Conservation (phyloP, 2,329 filamentous ascomycete genomes). For the Fusarium sp. region DNA sequence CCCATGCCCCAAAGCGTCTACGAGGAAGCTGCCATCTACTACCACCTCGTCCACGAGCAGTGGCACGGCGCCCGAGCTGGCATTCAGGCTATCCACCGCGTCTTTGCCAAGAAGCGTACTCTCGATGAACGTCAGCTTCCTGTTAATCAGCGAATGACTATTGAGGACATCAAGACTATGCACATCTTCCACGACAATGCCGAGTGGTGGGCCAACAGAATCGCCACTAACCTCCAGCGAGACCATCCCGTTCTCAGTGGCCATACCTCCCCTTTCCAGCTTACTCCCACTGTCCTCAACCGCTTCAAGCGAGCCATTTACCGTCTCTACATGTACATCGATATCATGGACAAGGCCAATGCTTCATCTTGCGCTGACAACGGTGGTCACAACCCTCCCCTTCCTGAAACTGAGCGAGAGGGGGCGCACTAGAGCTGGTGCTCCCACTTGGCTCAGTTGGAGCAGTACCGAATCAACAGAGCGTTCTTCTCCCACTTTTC, state of each 20-base stretch:
- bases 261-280: background rate
- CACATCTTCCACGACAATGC: conserved; percentile 13
- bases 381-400: background rate
- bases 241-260: background rate
- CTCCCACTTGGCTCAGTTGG: background rate
- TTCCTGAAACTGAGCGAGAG: background rate
- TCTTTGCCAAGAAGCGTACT: background rate
- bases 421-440: background rate
- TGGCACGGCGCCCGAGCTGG: conserved; percentile 13
- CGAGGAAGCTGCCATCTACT: background rate
- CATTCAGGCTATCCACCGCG: background rate
- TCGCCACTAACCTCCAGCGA: background rate
- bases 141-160: background rate
- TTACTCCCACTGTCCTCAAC: background rate
- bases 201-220: conserved; percentile 4
- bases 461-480: conserved; percentile 2
- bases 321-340: conserved; percentile 8
- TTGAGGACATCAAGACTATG: background rate
- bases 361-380: background rate
- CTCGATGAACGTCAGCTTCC: background rate
- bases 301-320: conserved; percentile 9
- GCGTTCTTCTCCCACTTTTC: conserved; percentile 4
- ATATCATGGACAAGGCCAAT: background rate
- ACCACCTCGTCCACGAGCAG: background rate
- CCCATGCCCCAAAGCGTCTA: conserved; percentile 22